These are phyloP conservation scores for Tagetes erecta DNA, from an alignment of 129 eudicot genomes.

Conservation along the genomic window DNA sequence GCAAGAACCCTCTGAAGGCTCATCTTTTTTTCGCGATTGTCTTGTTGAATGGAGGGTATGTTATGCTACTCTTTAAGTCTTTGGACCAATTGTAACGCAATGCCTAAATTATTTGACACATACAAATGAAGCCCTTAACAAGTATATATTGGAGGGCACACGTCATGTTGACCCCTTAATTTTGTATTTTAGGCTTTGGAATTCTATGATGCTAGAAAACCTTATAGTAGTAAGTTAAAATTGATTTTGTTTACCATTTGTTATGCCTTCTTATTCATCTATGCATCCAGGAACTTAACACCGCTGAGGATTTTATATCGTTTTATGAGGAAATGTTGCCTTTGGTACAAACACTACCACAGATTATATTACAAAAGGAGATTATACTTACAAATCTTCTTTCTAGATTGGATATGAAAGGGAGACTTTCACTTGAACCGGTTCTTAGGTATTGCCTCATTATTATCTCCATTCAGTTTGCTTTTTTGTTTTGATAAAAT, in stretches of 20 bases:
- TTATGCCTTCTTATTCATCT: slow-evolving; percentile 8
- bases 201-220: not conserved
- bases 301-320: slow-evolving; percentile 93
- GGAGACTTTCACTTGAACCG: slow-evolving; percentile 77
- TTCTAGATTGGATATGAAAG: slow-evolving; percentile 63
- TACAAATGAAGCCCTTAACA: not conserved
- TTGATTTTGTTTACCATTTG: not conserved
- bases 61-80: not conserved
- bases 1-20: slow-evolving; percentile 67
- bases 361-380: slow-evolving; percentile 74
- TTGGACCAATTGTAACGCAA: slow-evolving; percentile 6
- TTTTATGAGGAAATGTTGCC: slow-evolving; percentile 84
- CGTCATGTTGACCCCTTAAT: not conserved
- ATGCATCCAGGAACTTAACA: slow-evolving; percentile 67
- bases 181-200: not conserved
- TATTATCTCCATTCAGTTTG: not conserved
- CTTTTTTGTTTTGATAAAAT: not conserved
- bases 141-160: slow-evolving; percentile 11
- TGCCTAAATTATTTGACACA: not conserved
- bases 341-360: slow-evolving; percentile 80
- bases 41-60: slow-evolving; percentile 83
- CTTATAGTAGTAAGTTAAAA: not conserved
- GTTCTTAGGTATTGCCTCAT: slow-evolving; percentile 59
- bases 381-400: slow-evolving; percentile 59
- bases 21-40: slow-evolving; percentile 77